Conservation (phyloP, 352 stramenopile genomes). For the Phytophthora quininea region DNA sequence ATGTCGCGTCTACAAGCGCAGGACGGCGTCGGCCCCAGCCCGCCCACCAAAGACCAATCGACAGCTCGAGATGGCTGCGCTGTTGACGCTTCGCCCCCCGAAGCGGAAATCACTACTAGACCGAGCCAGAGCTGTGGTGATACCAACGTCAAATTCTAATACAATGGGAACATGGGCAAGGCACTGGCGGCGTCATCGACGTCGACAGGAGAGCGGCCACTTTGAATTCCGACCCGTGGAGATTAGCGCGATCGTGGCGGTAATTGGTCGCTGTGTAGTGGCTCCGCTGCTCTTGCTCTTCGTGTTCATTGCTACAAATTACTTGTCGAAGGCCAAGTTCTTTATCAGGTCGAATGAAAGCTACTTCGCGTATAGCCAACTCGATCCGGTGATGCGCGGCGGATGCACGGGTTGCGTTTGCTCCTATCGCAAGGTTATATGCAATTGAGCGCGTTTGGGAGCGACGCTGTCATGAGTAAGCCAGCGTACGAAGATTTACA, state of each 20-base stretch:
- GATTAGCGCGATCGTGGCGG: conserved; percentile 3
- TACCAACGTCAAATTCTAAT: not conserved
- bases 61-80: conserved; percentile 3
- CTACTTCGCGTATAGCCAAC: conserved; percentile 13
- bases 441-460: conserved; percentile 11
- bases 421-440: conserved; percentile 14
- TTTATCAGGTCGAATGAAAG: conserved; percentile 11
- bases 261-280: conserved; percentile 9
- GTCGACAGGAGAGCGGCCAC: not conserved
- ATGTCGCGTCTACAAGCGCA: not conserved
- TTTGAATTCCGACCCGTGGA: not conserved
- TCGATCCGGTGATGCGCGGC: conserved; percentile 16
- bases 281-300: conserved; percentile 14
- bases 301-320: conserved; percentile 9
- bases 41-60: not conserved
- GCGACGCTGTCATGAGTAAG: conserved; percentile 10
- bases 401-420: conserved; percentile 10
- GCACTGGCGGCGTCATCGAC: not conserved
- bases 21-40: not conserved
- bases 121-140: conserved; percentile 7
- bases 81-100: not conserved
- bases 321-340: conserved; percentile 13
- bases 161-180: not conserved
- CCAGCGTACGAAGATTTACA: conserved; percentile 10
- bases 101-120: conserved; percentile 8